Evolutionary conservation across 2,329 filamentous ascomycete species (phyloP).

Genomic region (Neocucurbitaria cava): DNA sequence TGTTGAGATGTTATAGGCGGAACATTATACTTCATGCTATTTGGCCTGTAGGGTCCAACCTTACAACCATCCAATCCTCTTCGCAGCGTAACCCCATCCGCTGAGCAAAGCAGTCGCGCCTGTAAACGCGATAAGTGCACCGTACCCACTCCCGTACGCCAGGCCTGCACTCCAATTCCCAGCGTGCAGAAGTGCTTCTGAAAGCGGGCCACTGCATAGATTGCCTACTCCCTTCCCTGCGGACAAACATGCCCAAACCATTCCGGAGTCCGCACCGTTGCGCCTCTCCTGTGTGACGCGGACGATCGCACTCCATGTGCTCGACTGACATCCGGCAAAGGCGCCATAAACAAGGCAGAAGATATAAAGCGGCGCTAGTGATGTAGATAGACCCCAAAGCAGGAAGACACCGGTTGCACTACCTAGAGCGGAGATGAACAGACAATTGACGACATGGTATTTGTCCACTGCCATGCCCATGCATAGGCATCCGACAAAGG

Average conservation of each 20-base stretch:
- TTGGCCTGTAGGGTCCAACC: neutral
- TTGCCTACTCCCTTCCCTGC: conserved; percentile 61
- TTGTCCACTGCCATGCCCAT: conserved; percentile 51
- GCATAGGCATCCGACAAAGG: conserved; percentile 46
- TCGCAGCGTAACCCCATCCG: conserved; percentile 39
- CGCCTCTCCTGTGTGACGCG: conserved; percentile 50
- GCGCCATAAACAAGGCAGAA: conserved; percentile 54
- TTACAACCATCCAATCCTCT: conserved; percentile 41
- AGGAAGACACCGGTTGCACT: conserved; percentile 49
- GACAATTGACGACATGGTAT: conserved; percentile 48
- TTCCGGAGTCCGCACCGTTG: conserved; percentile 52
- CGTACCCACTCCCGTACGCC: conserved; percentile 54
- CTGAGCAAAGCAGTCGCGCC: conserved; percentile 48
- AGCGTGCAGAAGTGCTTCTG: conserved; percentile 53
- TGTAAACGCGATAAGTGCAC: conserved; percentile 52
- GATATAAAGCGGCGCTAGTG: conserved; percentile 49
- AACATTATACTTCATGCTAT: neutral
- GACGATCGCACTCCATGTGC: conserved; percentile 56
- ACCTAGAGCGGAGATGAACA: conserved; percentile 47
- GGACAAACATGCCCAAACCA: conserved; percentile 58
- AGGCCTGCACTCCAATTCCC: conserved; percentile 46
- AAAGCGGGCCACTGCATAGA: conserved; percentile 59
- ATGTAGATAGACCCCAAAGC: conserved; percentile 56
- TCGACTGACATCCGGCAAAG: conserved; percentile 50
- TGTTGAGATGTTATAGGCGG: neutral